Percentiles rank a stretch among this genome's conserved stretches.
Evolutionary conservation across 2,329 filamentous ascomycete genomes (phyloP).

Genomic region (Fusarium lateritium): DNA sequence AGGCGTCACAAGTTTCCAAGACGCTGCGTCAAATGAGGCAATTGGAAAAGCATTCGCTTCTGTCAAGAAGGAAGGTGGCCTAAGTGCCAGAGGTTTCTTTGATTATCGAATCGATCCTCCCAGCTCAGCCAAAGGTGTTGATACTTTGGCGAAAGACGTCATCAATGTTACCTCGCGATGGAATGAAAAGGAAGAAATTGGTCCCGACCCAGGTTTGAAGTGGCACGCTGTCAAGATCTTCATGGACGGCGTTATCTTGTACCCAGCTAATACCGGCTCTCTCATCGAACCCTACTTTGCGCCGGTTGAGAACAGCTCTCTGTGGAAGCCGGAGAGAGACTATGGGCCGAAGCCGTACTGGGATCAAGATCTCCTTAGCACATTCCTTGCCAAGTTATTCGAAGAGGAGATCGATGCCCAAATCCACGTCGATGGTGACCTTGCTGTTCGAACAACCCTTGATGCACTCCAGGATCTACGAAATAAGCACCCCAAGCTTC

Average conservation of each 20-base stretch:
- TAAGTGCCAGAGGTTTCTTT: not conserved
- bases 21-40: not conserved
- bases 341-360: not conserved
- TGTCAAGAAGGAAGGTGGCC: not conserved
- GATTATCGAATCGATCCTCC: not conserved
- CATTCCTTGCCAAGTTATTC: not conserved
- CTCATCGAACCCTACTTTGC: conserved; percentile 6
- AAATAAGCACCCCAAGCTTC: not conserved
- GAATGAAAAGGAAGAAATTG: not conserved
- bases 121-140: not conserved
- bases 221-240: conserved; percentile 11
- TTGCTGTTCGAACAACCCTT: conserved; percentile 27
- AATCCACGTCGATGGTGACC: conserved; percentile 34
- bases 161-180: not conserved
- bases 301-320: not conserved
- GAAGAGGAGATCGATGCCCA: conserved; percentile 16
- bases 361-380: not conserved
- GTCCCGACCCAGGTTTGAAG: not conserved
- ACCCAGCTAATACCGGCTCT: not conserved
- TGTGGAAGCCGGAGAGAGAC: not conserved
- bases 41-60: not conserved
- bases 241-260: not conserved
- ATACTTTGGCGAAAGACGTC: not conserved
- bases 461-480: conserved; percentile 22
- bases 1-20: conserved; percentile 2